Evolutionary conservation across 139 green algal species (phyloP).

Genomic region (Asterochloris sp.): DNA sequence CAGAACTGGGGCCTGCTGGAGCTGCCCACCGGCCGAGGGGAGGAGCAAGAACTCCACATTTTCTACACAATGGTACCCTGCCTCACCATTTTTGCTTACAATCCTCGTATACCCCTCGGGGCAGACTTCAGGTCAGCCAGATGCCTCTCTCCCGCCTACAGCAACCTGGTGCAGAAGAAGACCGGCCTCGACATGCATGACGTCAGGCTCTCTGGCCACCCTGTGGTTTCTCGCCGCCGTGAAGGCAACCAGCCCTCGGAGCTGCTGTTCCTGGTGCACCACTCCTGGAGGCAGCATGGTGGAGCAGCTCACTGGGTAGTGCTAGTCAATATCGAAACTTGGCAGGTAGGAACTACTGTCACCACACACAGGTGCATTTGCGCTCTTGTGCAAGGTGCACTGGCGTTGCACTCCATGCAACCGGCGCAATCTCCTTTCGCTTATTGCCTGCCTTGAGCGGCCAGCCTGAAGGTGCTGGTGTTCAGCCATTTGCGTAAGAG

Average conservation of each 20-base stretch:
- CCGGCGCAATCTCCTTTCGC: no score
- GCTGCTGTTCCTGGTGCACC: slow-evolving; percentile 1
- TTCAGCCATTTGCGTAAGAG: no score
- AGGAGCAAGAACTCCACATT: not conserved
- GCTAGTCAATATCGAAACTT: not conserved
- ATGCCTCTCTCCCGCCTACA: not conserved
- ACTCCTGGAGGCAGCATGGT: slow-evolving; percentile 1
- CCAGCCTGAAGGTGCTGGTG: no score
- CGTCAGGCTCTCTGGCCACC: not conserved
- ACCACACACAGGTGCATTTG: no score
- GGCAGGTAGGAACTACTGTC: not conserved
- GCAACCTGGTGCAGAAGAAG: not conserved
- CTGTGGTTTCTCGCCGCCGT: not conserved
- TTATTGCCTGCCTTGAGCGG: no score
- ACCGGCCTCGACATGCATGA: slow-evolving; percentile 6
- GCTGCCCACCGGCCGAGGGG: no score
- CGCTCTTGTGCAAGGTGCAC: no score
- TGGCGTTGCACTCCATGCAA: no score
- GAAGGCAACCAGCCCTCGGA: not conserved
- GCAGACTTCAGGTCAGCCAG: not conserved
- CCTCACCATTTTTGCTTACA: not conserved
- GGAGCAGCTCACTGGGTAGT: slow-evolving; percentile 1
- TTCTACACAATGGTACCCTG: slow-evolving; percentile 6
- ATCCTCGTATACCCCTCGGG: not conserved
- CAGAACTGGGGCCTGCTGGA: slow-evolving; percentile 2